A percentile compares a stretch with the other conserved stretches of the same genome.
phyloP scores from a whole-genome alignment of 2,329 filamentous ascomycete genomes.

The Colletotrichum zoysiae region DNA sequence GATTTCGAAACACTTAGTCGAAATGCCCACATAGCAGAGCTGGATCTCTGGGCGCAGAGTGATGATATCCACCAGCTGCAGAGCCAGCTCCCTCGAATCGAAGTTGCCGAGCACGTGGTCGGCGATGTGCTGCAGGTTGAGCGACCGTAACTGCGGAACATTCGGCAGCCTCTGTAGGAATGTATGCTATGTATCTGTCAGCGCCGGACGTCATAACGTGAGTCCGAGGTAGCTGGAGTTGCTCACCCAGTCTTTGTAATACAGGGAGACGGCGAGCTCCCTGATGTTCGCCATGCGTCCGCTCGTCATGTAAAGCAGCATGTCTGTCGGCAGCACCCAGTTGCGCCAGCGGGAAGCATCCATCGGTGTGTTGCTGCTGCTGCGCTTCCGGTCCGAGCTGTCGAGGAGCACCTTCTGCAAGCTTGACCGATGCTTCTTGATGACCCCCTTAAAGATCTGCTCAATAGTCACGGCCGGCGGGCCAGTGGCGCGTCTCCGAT shows the following conservation, averaged over 20 bases:
- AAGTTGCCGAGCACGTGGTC: slow-evolving; percentile 67
- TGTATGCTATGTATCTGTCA: slow-evolving; percentile 69
- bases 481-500: slow-evolving; percentile 63
- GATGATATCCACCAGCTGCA: slow-evolving; percentile 84
- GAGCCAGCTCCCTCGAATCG: slow-evolving; percentile 77
- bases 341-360: slow-evolving; percentile 68
- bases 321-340: slow-evolving; percentile 79
- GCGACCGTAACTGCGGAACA: slow-evolving; percentile 76
- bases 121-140: slow-evolving; percentile 77
- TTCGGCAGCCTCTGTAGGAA: slow-evolving; percentile 82
- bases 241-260: slow-evolving; percentile 83
- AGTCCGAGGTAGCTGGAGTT: not conserved
- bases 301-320: slow-evolving; percentile 80
- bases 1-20: slow-evolving; percentile 85
- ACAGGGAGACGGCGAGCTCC: slow-evolving; percentile 79
- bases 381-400: slow-evolving; percentile 66
- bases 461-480: slow-evolving; percentile 72
- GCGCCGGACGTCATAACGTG: not conserved
- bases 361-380: slow-evolving; percentile 42
- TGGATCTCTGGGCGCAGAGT: slow-evolving; percentile 81
- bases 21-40: slow-evolving; percentile 82
- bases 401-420: slow-evolving; percentile 81
- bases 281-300: slow-evolving; percentile 79
- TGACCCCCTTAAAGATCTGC: slow-evolving; percentile 76
- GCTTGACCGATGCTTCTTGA: slow-evolving; percentile 78